Conservation (phyloP, 805 yeast genomes). For the Kodamaea kakaduensis region DNA sequence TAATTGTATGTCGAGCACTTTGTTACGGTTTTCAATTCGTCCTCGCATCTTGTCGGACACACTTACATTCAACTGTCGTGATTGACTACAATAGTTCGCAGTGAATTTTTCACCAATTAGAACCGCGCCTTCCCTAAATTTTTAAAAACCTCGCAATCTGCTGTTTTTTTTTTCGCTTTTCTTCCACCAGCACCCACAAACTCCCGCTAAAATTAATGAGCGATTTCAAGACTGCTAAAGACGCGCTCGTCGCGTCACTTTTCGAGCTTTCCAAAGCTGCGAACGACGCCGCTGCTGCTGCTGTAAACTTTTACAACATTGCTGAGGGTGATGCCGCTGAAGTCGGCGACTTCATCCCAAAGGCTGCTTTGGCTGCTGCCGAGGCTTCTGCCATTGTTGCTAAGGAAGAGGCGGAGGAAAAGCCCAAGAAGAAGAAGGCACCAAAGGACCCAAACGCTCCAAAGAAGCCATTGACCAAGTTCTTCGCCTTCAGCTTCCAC, state of each 20-base stretch:
- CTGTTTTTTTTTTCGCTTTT: slow-evolving; percentile 7
- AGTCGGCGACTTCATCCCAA: slow-evolving; percentile 1
- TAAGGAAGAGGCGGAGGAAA: slow-evolving; percentile 16
- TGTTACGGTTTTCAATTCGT: too few species aligned
- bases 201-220: slow-evolving; percentile 10
- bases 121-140: slow-evolving; percentile 5
- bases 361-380: slow-evolving; percentile 11
- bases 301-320: slow-evolving; percentile 69
- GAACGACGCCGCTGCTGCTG: slow-evolving; percentile 74
- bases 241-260: slow-evolving; percentile 64
- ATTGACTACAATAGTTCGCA: too few species aligned
- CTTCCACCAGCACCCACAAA: slow-evolving; percentile 4
- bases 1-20: too few species aligned
- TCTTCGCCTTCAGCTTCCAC: slow-evolving; percentile 70
- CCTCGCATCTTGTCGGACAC: too few species aligned
- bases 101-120: too few species aligned
- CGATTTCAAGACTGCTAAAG: slow-evolving; percentile 20
- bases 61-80: too few species aligned
- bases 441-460: slow-evolving; percentile 89
- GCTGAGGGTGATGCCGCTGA: slow-evolving; percentile 35
- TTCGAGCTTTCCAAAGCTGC: slow-evolving; percentile 86
- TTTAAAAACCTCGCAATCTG: slow-evolving; percentile 8
- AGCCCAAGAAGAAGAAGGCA: slow-evolving; percentile 45
- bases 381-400: slow-evolving; percentile 16
- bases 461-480: slow-evolving; percentile 87